Base-by-base conservation (phyloP, 352 stramenopile species). In the Phytophthora brassicae region DNA sequence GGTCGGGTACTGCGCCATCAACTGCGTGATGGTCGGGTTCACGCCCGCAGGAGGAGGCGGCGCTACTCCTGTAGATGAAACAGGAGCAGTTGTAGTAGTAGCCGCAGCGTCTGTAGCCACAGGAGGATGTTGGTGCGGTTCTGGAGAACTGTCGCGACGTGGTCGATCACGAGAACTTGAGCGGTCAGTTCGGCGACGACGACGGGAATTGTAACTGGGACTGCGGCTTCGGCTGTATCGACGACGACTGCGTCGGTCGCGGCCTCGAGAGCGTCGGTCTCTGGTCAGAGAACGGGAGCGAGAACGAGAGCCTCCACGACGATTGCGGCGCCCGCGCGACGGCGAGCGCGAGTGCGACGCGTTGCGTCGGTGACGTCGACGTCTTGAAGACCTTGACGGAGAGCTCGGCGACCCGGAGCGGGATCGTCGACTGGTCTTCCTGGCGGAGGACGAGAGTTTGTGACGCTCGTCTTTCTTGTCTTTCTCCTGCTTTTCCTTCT, bases 1-100 rank as follows among this genome's bases (percentile, higher is more conserved):
- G 3, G 87, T 92, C 26, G 87, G 87, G 58, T 94, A 90, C 56
- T 95, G 87, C 17, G 88, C 81, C 87, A 95, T 95, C n/a, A 95
- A 70, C 70, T 94, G 85, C 29, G 85, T 89, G 59, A 95, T 95
- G 9, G 78, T 88, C 5, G 87, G 85, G 60, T 89, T 91, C 43
- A 91, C 77, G 0, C 53, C 61, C 19, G 47, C 29, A 6, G 73
- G 39, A 7, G 74, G 53, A 9, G 65, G 45, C 5, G 70, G 41
- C 17, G 47, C 56, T 11, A 41, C 48, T 6, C 63, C 35, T 19
- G 20, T 4, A 20, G 47, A 6, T n/a, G 16, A 42, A 45, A 51
- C 31, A 23, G 31, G 16, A 42, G 62, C 20, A 42, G 50, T 26
- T 35, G 36, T 23, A 26, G 46, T 24, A 3, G 47, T 28, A 22